These are phyloP conservation scores for Farysia itapuensis DNA, from an alignment of 1,284 basidiomycete species.

Conservation along the genomic window DNA sequence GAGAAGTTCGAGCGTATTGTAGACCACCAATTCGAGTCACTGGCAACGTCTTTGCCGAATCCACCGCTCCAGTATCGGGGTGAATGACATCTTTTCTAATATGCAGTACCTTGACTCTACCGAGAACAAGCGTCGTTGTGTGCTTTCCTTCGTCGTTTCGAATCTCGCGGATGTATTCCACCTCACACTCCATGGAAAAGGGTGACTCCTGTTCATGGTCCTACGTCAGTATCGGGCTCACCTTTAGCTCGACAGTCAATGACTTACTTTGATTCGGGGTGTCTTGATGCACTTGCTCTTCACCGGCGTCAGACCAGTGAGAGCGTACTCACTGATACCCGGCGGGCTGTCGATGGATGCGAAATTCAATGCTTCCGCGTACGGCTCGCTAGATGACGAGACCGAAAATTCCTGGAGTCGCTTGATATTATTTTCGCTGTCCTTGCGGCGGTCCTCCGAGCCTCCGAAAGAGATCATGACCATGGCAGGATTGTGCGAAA, in stretches of 20 bases:
- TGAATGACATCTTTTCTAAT: slow-evolving; percentile 46
- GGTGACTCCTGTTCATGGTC: slow-evolving; percentile 26
- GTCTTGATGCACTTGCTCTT: slow-evolving; percentile 36
- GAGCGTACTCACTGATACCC: slow-evolving; percentile 38
- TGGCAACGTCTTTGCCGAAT: slow-evolving; percentile 36
- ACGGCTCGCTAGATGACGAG: slow-evolving; percentile 40
- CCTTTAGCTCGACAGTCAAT: not conserved
- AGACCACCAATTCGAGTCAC: slow-evolving; percentile 43
- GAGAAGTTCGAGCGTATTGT: slow-evolving; percentile 24
- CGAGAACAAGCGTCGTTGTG: slow-evolving; percentile 44
- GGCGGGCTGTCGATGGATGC: slow-evolving; percentile 43
- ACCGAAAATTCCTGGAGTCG: slow-evolving; percentile 36
- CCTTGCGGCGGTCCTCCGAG: slow-evolving; percentile 31
- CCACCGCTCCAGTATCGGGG: slow-evolving; percentile 27
- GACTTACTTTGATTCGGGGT: slow-evolving; percentile 33
- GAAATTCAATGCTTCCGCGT: slow-evolving; percentile 49
- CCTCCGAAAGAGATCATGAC: slow-evolving; percentile 51
- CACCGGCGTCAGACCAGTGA: slow-evolving; percentile 45
- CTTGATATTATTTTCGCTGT: slow-evolving; percentile 44
- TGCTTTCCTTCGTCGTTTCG: slow-evolving; percentile 38
- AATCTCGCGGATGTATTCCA: slow-evolving; percentile 37
- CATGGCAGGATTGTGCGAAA: slow-evolving; percentile 45
- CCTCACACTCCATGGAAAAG: slow-evolving; percentile 47
- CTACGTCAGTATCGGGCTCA: not conserved
- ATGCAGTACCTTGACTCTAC: slow-evolving; percentile 36